Evolutionary conservation across 1,139 yeast species (phyloP), one percentile per base, ranked within the genome.

Genomic region (Suhomyces bribrorum): DNA sequence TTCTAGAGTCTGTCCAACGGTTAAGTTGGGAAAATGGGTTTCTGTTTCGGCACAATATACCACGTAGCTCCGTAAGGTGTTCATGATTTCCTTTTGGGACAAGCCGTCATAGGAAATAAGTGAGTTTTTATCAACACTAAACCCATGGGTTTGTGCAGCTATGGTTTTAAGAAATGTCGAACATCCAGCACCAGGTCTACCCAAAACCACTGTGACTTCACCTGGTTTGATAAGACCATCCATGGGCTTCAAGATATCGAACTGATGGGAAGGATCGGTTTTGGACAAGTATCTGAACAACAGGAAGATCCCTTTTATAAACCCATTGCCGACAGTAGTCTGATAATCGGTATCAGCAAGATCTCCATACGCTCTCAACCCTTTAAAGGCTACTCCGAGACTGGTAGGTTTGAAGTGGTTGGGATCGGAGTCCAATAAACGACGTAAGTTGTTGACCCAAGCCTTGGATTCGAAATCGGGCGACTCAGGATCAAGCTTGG

Each of bases 11-110:
- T 84, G 78, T 42, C 84, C 84, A 14, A 84, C 92, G 2, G 86
- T 77, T 50, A 84, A 60, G 49, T 81, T 83, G 2, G 92, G 88
- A 64, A 83, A 81, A 57, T 84, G 90, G 37, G 70, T 64, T 58
- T 84, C 92, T 11, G 79, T 61, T 53, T 84, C 92, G 7, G 89
- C 88, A 46, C 80, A 79, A 64, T 82, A 84, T 13, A 83, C 73
- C 33, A 83, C 86, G 43, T 83, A 87, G 46, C 89, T 87, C 52
- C 86, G 69, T 57, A 68, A 82, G 45, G 74, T 69, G 14, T 65
- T 62, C 17, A 51, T 58, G 46, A 83, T 73, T 24, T 81, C 82
- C 5, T 62, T 39, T 22, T 64, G 75, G 16, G 75, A 45, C 25
- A 77, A 53, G 15, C 84, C 84, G 42, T 73, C 75, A 53, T 76